Evolutionary conservation across 139 green algal genomes (phyloP).

Genomic region (Chlorella vulgaris): DNA sequence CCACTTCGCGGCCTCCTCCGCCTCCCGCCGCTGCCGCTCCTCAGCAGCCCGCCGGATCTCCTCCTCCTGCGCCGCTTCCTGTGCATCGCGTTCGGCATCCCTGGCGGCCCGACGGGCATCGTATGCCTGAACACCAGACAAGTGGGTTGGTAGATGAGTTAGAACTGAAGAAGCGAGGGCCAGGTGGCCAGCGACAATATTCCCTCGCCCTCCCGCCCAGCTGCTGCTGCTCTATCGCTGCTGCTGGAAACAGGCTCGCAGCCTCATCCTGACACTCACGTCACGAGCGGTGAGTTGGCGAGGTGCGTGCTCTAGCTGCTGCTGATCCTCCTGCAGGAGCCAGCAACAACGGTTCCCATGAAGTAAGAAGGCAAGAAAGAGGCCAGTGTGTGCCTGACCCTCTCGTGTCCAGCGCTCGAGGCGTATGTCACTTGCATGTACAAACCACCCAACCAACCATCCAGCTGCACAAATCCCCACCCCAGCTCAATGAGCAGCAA

Average conservation of each 20-base stretch:
- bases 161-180: background rate
- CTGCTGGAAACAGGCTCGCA: too few species aligned
- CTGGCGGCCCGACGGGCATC: slow-evolving; percentile 55
- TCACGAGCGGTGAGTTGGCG: background rate
- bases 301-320: background rate
- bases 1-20: slow-evolving; percentile 83
- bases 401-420: too few species aligned
- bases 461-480: too few species aligned
- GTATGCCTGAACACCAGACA: slow-evolving; percentile 63
- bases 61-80: slow-evolving; percentile 71
- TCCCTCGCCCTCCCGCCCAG: too few species aligned
- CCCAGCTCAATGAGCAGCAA: background rate
- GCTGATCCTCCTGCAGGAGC: background rate
- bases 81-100: slow-evolving; percentile 73
- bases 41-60: slow-evolving; percentile 68
- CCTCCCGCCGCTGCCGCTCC: slow-evolving; percentile 59
- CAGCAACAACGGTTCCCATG: too few species aligned
- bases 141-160: too few species aligned
- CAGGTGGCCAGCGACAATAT: too few species aligned
- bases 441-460: too few species aligned
- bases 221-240: too few species aligned
- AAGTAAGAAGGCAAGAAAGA: too few species aligned
- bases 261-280: background rate
- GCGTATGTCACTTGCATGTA: too few species aligned
- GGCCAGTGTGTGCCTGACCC: too few species aligned